These are phyloP conservation scores for Microbotryomycetes sp. DNA, from an alignment of 1,284 basidiomycete species.

Conservation along the genomic window DNA sequence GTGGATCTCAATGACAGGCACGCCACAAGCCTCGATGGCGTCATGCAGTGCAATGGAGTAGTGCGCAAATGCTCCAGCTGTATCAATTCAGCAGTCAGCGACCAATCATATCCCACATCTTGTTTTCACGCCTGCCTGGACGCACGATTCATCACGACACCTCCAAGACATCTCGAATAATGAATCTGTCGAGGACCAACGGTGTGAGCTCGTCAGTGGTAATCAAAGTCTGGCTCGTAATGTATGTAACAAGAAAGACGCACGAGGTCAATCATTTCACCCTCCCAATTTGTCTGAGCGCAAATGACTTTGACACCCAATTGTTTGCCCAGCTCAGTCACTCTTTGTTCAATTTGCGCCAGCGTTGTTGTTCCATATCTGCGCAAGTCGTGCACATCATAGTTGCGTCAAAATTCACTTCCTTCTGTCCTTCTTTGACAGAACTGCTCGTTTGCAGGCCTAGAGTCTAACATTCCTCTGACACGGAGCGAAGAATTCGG, in stretches of 20 bases:
- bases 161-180: conserved; percentile 31
- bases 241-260: background rate
- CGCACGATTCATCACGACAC: conserved; percentile 35
- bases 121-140: background rate
- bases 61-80: conserved; percentile 28
- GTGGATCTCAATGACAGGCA: conserved; percentile 36
- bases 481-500: background rate
- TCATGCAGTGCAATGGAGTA: conserved; percentile 35
- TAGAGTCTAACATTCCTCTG: background rate
- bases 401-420: background rate
- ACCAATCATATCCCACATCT: background rate
- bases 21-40: conserved; percentile 33
- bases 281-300: conserved; percentile 37
- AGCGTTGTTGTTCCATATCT: conserved; percentile 35
- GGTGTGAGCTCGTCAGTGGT: too few relatives aligned
- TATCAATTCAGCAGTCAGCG: background rate
- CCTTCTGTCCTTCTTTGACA: background rate
- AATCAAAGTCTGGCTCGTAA: background rate
- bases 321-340: conserved; percentile 29
- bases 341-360: conserved; percentile 33
- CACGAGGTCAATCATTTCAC: conserved; percentile 29
- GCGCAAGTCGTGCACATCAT: background rate
- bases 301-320: conserved; percentile 35
- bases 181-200: too few relatives aligned
- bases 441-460: too few relatives aligned